Evolutionary conservation across 2,329 filamentous ascomycete genomes (phyloP).

Genomic region (Trichoderma sp.): DNA sequence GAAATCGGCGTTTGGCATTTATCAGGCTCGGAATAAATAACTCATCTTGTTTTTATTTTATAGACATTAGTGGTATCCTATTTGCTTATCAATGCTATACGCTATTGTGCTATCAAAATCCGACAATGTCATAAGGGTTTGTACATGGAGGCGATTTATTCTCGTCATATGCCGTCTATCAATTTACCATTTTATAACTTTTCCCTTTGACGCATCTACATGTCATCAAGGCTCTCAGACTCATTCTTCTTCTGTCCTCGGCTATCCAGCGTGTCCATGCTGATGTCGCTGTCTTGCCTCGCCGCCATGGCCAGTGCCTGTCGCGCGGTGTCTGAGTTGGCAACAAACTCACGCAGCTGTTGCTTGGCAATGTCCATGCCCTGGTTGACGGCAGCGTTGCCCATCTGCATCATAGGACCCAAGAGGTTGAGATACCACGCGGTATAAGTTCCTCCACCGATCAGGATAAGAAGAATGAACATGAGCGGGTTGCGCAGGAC

Average conservation of each 20-base stretch:
- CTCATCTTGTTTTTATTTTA: slow-evolving; percentile 15
- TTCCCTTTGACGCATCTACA: slow-evolving; percentile 38
- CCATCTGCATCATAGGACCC: slow-evolving; percentile 94
- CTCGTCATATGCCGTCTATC: background rate
- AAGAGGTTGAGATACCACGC: slow-evolving; percentile 94
- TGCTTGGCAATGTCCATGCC: slow-evolving; percentile 90
- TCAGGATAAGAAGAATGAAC: slow-evolving; percentile 82
- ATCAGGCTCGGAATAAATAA: background rate
- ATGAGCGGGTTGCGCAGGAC: slow-evolving; percentile 92
- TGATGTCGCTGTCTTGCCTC: slow-evolving; percentile 51
- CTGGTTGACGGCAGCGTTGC: slow-evolving; percentile 82
- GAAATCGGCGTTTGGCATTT: slow-evolving; percentile 20
- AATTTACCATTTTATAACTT: background rate
- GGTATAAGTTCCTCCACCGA: slow-evolving; percentile 77
- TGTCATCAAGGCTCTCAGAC: slow-evolving; percentile 63
- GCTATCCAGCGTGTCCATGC: slow-evolving; percentile 62
- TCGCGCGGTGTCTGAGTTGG: slow-evolving; percentile 80
- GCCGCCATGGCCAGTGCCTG: slow-evolving; percentile 79
- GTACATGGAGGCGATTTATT: slow-evolving; percentile 10
- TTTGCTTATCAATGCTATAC: slow-evolving; percentile 25
- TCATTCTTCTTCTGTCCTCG: slow-evolving; percentile 53
- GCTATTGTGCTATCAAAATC: background rate
- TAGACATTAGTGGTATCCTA: slow-evolving; percentile 30
- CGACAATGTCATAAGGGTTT: slow-evolving; percentile 1
- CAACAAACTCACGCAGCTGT: slow-evolving; percentile 84